Base-by-base conservation (phyloP, 345 rosid genomes). In the Fremontodendron californicum region DNA sequence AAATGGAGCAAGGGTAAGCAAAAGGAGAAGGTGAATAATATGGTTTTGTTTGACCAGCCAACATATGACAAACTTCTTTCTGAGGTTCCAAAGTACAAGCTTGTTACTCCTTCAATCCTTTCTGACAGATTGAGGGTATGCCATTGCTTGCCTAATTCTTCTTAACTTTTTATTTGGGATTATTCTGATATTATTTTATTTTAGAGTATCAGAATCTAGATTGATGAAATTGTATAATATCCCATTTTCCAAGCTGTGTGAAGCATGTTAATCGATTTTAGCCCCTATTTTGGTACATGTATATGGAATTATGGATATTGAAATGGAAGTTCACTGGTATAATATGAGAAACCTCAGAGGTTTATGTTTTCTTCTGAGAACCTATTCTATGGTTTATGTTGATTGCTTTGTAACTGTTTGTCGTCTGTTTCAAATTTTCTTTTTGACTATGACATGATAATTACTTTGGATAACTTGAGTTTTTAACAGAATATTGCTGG, bases 1-100 rank as follows among this genome's bases (percentile, higher is more conserved):
- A 87, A 85, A 80, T 88, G 87, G 92, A 87, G 87, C 85, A 85
- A 85, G 80, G 92, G 89, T 48, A 85, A 87, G 79, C 90, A 88
- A 79, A 85, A 87, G 85, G 90, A 87, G 84, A 87, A 88, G 75
- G 88, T 88, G 82, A 88, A 87, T 87, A 88, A 87, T 81, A 83
- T 85, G 92, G 90, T 87, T 37, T 48, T 89, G 68, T 87, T 89
- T 52, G 90, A 85, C 42, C 89, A 83, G 48, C 86, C 82, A 19
- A 87, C 88, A 3, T 85, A 86, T 71, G 88, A 88, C 71, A 84
- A 85, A 82, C 90, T 87, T 60, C 80, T 88, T n/a, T 57, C 86
- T 2, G 88, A 88, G 43, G 87, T 79, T 78, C 87, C 92, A 18
- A 87, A 88, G 78, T 85, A 80, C 83, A 89, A 87, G 78, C 79